Base-by-base conservation (phyloP, 2,329 filamentous ascomycete species). In the Penicillium sp. region DNA sequence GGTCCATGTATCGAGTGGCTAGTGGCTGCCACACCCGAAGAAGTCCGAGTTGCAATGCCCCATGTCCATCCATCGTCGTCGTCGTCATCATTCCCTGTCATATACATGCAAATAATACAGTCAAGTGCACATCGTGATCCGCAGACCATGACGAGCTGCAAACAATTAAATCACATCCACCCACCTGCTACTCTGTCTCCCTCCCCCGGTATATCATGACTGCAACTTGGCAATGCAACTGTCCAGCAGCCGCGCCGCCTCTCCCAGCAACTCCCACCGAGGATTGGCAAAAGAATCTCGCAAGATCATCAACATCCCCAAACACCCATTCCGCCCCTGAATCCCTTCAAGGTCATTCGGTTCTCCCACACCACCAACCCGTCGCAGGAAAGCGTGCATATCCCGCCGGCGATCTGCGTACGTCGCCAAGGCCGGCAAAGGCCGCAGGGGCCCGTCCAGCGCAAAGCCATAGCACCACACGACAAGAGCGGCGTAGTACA, bases 391-490 rank as follows among this genome's bases (percentile, higher is more conserved):
- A 12, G 77, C 76, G 45, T 85, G 80, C 90, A 96, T 95, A 60
- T 91, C 84, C 36, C 73, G 76, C 39, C 86, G 78, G 65, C 86
- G 84, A 53, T 88, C 84, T 11, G 82, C 78, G 42, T 77, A 76
- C 1, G 76, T 84, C 34, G 66, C 68, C 47, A 86, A 81, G 73
- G 70, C 57, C 70, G 76, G 43, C 46, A 71, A 59, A 2, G 66
- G 65, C 9, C 69, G 73, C 48, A 87, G 81, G 0, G 89, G 80
- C 0, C 93, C 93, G 58, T 97, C 93, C 18, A 95, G 74, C 0
- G 91, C 90, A 64, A 84, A 96, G 2, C 90, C 91, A 61, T 97
- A 98, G 51, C 84, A 89, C 93, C 93, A 98, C 1, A 97, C 87
- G 24, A 96, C 88, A 11, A 98, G 77, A 0, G 85, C 84, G 1